Conservation (phyloP, 192 early-diverging fungal genomes). For the Backusella psychrophila region DNA sequence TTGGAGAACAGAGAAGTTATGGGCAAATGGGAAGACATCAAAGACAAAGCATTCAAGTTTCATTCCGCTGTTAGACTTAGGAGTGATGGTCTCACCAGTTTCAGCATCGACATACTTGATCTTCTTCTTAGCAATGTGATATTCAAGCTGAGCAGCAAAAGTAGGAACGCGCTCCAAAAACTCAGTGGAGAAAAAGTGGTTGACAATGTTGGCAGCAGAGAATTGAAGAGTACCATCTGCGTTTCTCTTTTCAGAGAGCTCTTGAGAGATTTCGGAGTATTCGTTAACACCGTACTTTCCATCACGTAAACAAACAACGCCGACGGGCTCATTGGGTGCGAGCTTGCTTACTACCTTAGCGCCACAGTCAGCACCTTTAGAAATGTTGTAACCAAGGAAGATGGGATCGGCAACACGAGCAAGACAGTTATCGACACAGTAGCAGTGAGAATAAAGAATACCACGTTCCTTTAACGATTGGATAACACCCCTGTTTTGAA, state of each 20-base stretch:
- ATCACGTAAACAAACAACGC: constrained; percentile 91
- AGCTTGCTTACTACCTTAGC: constrained; percentile 93
- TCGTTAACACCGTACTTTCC: constrained; percentile 86
- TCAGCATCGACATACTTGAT: constrained; percentile 86
- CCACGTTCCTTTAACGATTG: constrained; percentile 77
- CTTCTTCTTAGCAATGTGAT: constrained; percentile 98
- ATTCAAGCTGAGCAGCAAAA: constrained; percentile 84
- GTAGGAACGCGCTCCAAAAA: constrained; percentile 86
- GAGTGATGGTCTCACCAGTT: constrained; percentile 67
- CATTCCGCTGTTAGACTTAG: constrained; percentile 89
- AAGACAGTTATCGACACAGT: constrained; percentile 98
- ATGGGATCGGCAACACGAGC: constrained; percentile 96
- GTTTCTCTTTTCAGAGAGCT: constrained; percentile 67
- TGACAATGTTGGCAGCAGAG: constrained; percentile 96
- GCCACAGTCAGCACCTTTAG: constrained; percentile 89
- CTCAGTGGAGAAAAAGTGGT: constrained; percentile 94
- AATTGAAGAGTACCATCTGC: constrained; percentile 72
- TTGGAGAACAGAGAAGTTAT: constrained; percentile 90
- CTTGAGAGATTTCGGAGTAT: constrained; percentile 90
- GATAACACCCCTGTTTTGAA: constrained; percentile 80
- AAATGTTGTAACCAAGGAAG: constrained; percentile 92
- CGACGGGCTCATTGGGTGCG: constrained; percentile 85
- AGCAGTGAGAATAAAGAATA: constrained; percentile 88
- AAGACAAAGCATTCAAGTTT: constrained; percentile 99
- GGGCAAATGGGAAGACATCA: constrained; percentile 94